phyloP scores from a whole-genome alignment of 768 basidiomycete species.

The Pluteus cervinus region DNA sequence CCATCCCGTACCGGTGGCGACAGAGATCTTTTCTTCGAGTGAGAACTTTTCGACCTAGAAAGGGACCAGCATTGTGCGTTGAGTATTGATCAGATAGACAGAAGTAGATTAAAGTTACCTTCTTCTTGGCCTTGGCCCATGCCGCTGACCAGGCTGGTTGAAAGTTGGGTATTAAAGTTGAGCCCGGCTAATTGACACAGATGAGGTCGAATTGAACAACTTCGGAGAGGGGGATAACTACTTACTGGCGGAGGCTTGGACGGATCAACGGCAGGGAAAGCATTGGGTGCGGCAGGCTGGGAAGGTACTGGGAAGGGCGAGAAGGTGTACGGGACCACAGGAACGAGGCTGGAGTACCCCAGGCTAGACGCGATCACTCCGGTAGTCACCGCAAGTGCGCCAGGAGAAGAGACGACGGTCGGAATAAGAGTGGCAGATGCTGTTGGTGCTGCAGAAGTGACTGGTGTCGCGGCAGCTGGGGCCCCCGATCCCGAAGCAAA shows the following conservation, averaged over 20 bases:
- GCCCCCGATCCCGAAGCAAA: too few relatives aligned
- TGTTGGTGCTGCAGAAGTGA: too few relatives aligned
- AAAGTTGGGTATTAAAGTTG: constrained; percentile 38
- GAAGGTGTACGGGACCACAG: constrained; percentile 41
- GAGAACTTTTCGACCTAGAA: constrained; percentile 41
- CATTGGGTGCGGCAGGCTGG: constrained; percentile 42
- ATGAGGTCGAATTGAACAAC: constrained; percentile 1
- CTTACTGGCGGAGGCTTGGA: constrained; percentile 49
- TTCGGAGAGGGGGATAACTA: background rate
- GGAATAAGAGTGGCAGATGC: too few relatives aligned
- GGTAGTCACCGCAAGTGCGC: too few relatives aligned
- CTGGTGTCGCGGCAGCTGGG: too few relatives aligned
- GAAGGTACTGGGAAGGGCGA: constrained; percentile 58
- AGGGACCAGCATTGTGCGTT: background rate
- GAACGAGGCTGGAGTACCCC: too few relatives aligned
- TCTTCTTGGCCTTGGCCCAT: constrained; percentile 48
- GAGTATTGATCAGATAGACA: background rate
- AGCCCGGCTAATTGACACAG: constrained; percentile 21
- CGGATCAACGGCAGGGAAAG: constrained; percentile 52
- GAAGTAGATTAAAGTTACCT: constrained; percentile 30
- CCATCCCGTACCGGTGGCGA: constrained; percentile 69
- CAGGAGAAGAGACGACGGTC: too few relatives aligned
- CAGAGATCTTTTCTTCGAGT: constrained; percentile 58
- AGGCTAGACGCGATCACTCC: too few relatives aligned
- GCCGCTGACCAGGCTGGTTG: constrained; percentile 54